Percentiles rank a stretch among this genome's conserved stretches.
These are phyloP conservation scores for Teunomyces cretensis DNA, from an alignment of 805 yeast genomes.

Conservation along the genomic window DNA sequence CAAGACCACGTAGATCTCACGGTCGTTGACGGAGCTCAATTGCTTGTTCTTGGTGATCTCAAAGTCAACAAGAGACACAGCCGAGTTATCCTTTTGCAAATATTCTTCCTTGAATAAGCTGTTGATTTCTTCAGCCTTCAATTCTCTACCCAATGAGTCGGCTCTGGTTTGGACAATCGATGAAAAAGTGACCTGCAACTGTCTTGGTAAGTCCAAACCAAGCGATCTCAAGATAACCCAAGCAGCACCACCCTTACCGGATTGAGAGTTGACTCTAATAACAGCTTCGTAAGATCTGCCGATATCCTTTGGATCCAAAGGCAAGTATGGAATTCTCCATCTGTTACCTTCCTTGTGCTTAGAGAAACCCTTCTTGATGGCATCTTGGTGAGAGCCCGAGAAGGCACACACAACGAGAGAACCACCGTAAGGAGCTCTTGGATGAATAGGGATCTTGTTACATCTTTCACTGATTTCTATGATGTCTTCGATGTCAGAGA, in stretches of 20 bases:
- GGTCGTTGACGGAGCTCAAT: constrained; percentile 11
- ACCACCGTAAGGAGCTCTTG: constrained; percentile 82
- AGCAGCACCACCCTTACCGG: constrained; percentile 89
- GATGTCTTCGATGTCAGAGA: constrained; percentile 63
- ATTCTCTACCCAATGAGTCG: constrained; percentile 66
- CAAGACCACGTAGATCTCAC: constrained; percentile 22
- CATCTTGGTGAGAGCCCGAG: constrained; percentile 73
- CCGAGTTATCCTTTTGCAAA: constrained; percentile 25
- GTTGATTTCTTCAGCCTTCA: constrained; percentile 65
- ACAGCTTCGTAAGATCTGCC: constrained; percentile 82
- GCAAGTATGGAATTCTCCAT: constrained; percentile 76
- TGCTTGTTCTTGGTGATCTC: constrained; percentile 20
- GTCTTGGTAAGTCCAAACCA: constrained; percentile 74
- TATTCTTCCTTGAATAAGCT: constrained; percentile 55
- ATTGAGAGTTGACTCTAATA: constrained; percentile 79
- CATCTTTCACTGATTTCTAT: constrained; percentile 73
- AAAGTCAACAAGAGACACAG: constrained; percentile 21
- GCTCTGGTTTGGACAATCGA: constrained; percentile 62
- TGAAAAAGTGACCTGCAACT: constrained; percentile 67
- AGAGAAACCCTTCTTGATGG: constrained; percentile 65
- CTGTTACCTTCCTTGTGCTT: constrained; percentile 46
- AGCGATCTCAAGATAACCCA: constrained; percentile 72
- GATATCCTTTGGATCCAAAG: constrained; percentile 78
- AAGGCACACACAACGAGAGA: constrained; percentile 77
- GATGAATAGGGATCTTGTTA: constrained; percentile 71